Base-by-base conservation (phyloP, 1,284 basidiomycete species). In the Cutaneotrichosporon arboriforme region DNA sequence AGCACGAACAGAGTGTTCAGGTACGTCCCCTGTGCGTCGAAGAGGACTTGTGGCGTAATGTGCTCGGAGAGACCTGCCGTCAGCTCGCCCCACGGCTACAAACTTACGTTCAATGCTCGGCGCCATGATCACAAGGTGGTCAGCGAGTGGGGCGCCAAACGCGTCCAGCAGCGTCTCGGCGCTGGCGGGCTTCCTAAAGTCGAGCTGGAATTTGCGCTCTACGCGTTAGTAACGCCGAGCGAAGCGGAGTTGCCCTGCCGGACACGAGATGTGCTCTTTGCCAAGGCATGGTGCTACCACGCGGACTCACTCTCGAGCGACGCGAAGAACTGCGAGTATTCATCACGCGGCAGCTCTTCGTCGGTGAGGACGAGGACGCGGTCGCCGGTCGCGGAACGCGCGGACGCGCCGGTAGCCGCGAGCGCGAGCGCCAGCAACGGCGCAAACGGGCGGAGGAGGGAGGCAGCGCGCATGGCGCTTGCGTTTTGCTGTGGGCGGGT, bases 1-100 rank as follows among this genome's bases (percentile, higher is more conserved):
- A 93, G 80, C 2, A 86, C 84, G 63, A 94, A 77, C 57, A 98
- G 80, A 55, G 97, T 79, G 78, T 97, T 97, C 48, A 89, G 86
- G 43, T 65, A 62, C 55, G 83, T 79, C 10, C 82, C 77, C 49
- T 93, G 80, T 45, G 90, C 83, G 35, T 80, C 70, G 46, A 97
- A 82, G 47, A 97, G 79, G 12, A 82, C 79, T 73, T 94, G 90
- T 1, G 94, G 91, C 1, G 84, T 83, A 48, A 98, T 80, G 64
- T 91, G 23, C 15, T 42, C 15, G 50, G 47, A 33, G 39, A 52
- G 31, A 13, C 46, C 57, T 55, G 50, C 2, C 10, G 41, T 51
- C 41, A 54, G 52, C 37, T 17, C 31, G 15, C 18, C 41, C 23
- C 2, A 15, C n/a, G n/a, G n/a, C 2, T 17, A 14, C 9, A 4